phyloP scores from a whole-genome alignment of 2,329 filamentous ascomycete genomes.

The Penicillium sp. region DNA sequence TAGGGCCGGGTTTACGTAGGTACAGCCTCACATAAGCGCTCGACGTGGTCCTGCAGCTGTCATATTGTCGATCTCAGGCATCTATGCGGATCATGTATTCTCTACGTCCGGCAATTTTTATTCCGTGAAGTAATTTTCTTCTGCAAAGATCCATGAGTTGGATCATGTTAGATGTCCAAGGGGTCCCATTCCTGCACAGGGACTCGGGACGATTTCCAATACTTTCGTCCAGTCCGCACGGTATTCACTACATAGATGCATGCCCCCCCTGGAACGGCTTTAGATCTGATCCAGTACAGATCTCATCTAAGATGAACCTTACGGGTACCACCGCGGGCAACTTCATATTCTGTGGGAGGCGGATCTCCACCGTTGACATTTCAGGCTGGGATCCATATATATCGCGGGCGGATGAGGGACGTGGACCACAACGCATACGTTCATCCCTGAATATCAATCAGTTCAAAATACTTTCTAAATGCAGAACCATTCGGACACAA shows the following conservation, averaged over 20 bases:
- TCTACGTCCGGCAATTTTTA: too few relatives aligned
- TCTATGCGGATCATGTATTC: too few relatives aligned
- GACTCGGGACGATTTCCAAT: too few relatives aligned
- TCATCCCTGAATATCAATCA: too few relatives aligned
- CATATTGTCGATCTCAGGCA: background rate
- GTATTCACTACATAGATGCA: background rate
- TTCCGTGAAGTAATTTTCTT: background rate
- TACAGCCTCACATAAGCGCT: background rate
- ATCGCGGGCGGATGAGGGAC: background rate
- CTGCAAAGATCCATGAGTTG: too few relatives aligned
- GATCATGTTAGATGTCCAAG: too few relatives aligned
- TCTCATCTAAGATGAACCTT: background rate
- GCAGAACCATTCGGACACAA: background rate
- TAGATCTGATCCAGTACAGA: constrained; percentile 1
- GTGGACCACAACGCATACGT: background rate
- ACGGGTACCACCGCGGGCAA: background rate
- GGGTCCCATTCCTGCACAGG: too few relatives aligned
- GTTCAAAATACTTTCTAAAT: background rate
- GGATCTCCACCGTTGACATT: too few relatives aligned
- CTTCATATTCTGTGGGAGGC: background rate
- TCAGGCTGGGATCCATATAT: background rate
- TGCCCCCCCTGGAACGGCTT: background rate
- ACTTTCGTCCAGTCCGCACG: too few relatives aligned
- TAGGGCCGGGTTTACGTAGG: background rate
- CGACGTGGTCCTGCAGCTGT: background rate